A percentile compares a stretch with the other conserved stretches of the same genome.
phyloP scores from a whole-genome alignment of 148 eudicot genomes.

The Polygonum aviculare region DNA sequence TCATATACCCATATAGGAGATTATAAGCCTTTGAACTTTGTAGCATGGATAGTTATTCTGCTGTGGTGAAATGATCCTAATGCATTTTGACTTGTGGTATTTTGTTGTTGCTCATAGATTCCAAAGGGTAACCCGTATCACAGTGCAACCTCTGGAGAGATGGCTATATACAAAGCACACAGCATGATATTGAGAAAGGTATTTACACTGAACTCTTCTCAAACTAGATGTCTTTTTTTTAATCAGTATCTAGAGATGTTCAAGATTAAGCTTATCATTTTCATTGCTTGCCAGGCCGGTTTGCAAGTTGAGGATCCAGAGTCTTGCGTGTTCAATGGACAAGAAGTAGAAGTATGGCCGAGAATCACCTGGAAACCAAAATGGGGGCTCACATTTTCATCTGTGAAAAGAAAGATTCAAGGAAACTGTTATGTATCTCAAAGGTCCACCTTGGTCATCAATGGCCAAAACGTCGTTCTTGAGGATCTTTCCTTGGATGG shows the following conservation, averaged over 20 bases:
- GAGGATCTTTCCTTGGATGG: conserved; percentile 82
- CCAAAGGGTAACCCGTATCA: conserved; percentile 98
- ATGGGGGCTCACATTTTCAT: conserved; percentile 77
- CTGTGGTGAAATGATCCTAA: neutral
- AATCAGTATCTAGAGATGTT: neutral
- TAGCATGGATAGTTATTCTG: neutral
- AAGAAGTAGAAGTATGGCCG: conserved; percentile 95
- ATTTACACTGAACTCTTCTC: neutral
- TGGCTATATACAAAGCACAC: conserved; percentile 79
- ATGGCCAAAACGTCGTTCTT: conserved; percentile 46
- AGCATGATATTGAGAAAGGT: conserved; percentile 82
- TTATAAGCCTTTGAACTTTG: neutral
- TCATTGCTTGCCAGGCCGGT: conserved; percentile 52
- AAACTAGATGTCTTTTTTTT: neutral
- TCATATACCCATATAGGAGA: neutral
- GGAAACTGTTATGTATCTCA: conserved; percentile 59
- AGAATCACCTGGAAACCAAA: conserved; percentile 87
- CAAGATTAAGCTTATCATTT: neutral
- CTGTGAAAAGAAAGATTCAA: conserved; percentile 52
- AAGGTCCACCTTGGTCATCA: conserved; percentile 71
- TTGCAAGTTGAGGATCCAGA: conserved; percentile 63
- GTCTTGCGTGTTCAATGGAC: conserved; percentile 55
- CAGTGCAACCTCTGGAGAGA: conserved; percentile 98
- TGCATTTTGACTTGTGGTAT: neutral
- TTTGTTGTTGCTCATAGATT: conserved; percentile 34